Conservation (phyloP, 176 grass and related monocot species). For the Zizania latifolia region DNA sequence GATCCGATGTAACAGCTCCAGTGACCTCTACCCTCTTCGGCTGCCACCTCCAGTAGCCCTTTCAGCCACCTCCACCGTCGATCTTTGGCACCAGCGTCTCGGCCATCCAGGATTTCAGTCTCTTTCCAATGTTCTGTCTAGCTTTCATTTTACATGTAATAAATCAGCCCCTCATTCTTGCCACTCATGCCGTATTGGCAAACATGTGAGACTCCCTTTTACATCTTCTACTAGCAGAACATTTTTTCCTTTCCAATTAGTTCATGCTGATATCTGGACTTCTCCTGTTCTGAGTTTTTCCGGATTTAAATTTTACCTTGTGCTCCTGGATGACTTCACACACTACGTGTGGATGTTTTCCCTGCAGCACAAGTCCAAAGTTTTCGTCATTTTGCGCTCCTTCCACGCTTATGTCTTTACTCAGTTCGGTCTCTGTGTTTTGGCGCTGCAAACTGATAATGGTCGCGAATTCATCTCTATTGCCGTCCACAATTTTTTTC, state of each 20-base stretch:
- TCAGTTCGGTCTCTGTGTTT: background rate
- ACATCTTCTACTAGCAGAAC: too few species aligned
- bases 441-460: background rate
- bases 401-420: background rate
- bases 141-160: background rate
- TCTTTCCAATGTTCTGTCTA: fast-evolving
- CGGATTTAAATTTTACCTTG: too few species aligned
- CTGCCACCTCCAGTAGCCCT: background rate
- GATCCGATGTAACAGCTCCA: too few species aligned
- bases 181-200: too few species aligned
- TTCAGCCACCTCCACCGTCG: too few species aligned
- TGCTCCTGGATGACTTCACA: too few species aligned
- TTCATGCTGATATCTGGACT: too few species aligned
- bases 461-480: background rate
- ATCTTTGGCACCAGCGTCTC: background rate
- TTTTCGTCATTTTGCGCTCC: background rate
- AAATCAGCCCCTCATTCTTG: too few species aligned
- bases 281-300: too few species aligned
- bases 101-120: background rate
- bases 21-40: background rate
- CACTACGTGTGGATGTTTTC: background rate
- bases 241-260: too few species aligned
- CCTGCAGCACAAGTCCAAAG: background rate
- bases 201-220: too few species aligned
- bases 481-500: too few species aligned